Evolutionary conservation across 495 filamentous ascomycete genomes (phyloP).

Genomic region (Penicillium dipodomyicola): DNA sequence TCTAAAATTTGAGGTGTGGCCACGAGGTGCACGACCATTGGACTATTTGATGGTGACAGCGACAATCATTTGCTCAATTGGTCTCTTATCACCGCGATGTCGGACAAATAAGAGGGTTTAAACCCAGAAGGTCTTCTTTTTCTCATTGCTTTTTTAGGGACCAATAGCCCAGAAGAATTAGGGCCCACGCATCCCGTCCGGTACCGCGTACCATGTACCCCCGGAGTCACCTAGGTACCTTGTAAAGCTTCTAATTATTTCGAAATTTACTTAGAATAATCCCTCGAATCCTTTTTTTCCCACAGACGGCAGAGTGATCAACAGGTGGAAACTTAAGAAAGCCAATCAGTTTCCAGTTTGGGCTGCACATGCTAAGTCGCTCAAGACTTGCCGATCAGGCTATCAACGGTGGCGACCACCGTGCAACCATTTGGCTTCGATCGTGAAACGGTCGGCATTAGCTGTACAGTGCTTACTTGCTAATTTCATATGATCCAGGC

Average conservation of each 20-base stretch:
- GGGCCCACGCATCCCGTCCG: slow-evolving; percentile 1
- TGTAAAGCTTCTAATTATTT: too few species aligned
- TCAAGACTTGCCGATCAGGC: slow-evolving; percentile 23
- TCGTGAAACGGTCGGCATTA: slow-evolving; percentile 33
- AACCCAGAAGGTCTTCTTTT: not conserved
- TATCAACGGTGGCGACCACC: slow-evolving; percentile 29
- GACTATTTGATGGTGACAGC: slow-evolving; percentile 28
- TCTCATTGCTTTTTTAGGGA: not conserved
- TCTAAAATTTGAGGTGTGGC: slow-evolving; percentile 23
- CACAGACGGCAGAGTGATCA: slow-evolving; percentile 14
- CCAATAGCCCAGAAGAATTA: not conserved
- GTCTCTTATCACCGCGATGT: slow-evolving; percentile 21
- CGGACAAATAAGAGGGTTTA: slow-evolving; percentile 15
- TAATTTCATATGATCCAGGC: slow-evolving; percentile 28
- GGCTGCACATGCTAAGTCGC: slow-evolving; percentile 16
- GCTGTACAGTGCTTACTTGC: slow-evolving; percentile 9
- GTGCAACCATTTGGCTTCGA: slow-evolving; percentile 19
- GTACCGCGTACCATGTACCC: not conserved
- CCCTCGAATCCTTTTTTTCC: not conserved
- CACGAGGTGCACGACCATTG: slow-evolving; percentile 29
- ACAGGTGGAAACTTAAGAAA: slow-evolving; percentile 18
- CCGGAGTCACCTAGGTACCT: not conserved
- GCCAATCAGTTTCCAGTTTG: slow-evolving; percentile 22
- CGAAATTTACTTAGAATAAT: not conserved
- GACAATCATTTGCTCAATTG: slow-evolving; percentile 24